Evolutionary conservation across 768 basidiomycete genomes (phyloP), one percentile per base, ranked within the genome.

Genomic region (Dioszegia aurantiaca): DNA sequence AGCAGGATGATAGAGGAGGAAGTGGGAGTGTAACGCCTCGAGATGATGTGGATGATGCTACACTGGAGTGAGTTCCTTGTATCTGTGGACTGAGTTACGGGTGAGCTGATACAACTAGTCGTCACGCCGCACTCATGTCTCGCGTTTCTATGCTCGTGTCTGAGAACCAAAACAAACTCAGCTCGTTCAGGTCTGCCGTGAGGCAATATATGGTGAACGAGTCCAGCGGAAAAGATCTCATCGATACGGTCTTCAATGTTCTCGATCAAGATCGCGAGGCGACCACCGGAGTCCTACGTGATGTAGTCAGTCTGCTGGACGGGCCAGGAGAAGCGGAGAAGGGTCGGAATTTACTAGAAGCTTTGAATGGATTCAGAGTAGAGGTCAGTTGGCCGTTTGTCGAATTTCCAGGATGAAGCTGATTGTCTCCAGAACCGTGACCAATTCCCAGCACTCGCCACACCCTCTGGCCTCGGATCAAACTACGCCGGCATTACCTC

Each of bases 161-260:
- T 5, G 75, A 74, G 27, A 77, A 77, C 5, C 72, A 73, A n/a
- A 72, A 67, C 54, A 79, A 77, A 58, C 54, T 80, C 10, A 67
- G 72, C 16, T 75, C 77, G 3, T 80, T 78, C 72, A 86, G 84
- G 67, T 83, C 88, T 14, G 86, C 90, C 26, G 83, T 89, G 31
- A 86, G 89, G 10, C 84, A 87, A 27, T 99, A 87, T 77, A 82
- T 84, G 24, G 75, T 81, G 1, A 85, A 85, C 40, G 93, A 99
- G 72, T 83, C 85, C 9, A 84, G 83, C 39, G 88, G 91, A 2
- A 81, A 85, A 3, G 94, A 94, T 75, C 80, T 97, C 61, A 86
- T 97, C 49, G 86, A 86, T 39, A 93, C 89, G 0, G 80, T 93
- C n/a, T 94, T 86, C 86, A 88, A 86, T 70, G 81, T 87, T 33